phyloP scores from a whole-genome alignment of 2,329 filamentous ascomycete species.

The Rhinocladiella similis region DNA sequence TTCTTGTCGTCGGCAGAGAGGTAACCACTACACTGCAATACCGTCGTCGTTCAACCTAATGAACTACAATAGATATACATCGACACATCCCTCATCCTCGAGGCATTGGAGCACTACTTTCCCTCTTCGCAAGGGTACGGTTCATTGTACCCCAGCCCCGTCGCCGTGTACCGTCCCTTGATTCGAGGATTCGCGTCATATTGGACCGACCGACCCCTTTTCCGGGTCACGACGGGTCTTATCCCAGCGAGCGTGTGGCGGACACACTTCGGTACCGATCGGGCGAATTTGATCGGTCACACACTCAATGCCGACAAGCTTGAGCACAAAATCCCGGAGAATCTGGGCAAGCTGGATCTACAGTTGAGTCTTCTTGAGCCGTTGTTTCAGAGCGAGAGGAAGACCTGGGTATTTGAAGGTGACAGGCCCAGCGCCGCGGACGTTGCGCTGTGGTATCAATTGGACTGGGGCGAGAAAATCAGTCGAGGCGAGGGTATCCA shows the following conservation, averaged over 20 bases:
- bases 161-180: slow-evolving; percentile 5
- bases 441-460: slow-evolving; percentile 24
- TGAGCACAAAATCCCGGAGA: slow-evolving; percentile 24
- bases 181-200: slow-evolving; percentile 20
- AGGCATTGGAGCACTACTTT: slow-evolving; percentile 21
- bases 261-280: slow-evolving; percentile 22
- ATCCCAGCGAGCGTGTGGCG: slow-evolving; percentile 26
- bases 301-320: slow-evolving; percentile 25
- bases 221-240: slow-evolving; percentile 25
- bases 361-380: slow-evolving; percentile 26
- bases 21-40: slow-evolving; percentile 2
- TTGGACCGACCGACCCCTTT: slow-evolving; percentile 26
- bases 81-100: slow-evolving; percentile 26
- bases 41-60: neutral
- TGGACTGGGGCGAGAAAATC: slow-evolving; percentile 29
- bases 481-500: slow-evolving; percentile 20
- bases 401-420: slow-evolving; percentile 18
- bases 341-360: slow-evolving; percentile 23
- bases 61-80: slow-evolving; percentile 19
- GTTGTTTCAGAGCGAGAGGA: slow-evolving; percentile 1
- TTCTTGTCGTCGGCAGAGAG: slow-evolving; percentile 65
- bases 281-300: slow-evolving; percentile 26
- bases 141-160: slow-evolving; percentile 13
- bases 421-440: slow-evolving; percentile 22
- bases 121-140: slow-evolving; percentile 14